phyloP scores from a whole-genome alignment of 1,284 basidiomycete species.

The Ustilago bromivora region DNA sequence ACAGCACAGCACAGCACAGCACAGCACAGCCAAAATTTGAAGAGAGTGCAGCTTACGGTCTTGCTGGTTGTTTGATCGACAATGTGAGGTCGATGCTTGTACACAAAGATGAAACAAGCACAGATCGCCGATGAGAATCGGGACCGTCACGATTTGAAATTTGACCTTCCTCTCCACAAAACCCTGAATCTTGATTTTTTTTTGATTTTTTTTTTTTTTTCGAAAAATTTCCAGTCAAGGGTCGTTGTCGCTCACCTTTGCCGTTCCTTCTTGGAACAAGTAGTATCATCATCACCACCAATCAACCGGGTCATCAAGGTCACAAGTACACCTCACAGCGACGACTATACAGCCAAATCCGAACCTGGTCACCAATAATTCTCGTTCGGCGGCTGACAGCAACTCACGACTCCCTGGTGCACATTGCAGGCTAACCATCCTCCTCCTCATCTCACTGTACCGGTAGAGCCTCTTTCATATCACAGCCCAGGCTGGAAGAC shows the following conservation, averaged over 20 bases:
- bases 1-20: background rate
- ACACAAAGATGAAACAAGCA: background rate
- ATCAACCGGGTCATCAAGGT: background rate
- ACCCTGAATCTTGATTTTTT: background rate
- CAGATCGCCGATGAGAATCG: constrained; percentile 1
- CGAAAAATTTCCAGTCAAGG: background rate
- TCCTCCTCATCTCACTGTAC: too few species aligned
- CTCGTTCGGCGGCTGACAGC: too few species aligned
- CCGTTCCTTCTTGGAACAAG: background rate
- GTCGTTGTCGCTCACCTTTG: background rate
- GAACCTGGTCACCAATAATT: too few species aligned
- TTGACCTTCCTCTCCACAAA: constrained; percentile 18
- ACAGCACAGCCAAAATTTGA: background rate
- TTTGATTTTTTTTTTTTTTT: constrained; percentile 12
- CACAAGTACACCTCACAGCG: background rate
- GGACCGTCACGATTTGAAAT: background rate
- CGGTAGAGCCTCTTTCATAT: background rate
- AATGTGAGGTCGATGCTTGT: background rate
- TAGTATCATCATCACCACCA: background rate
- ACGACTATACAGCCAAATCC: too few species aligned
- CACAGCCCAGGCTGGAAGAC: background rate
- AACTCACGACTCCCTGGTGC: too few species aligned
- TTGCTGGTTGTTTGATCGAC: too few species aligned
- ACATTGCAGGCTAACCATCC: too few species aligned
- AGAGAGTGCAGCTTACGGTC: too few species aligned